These are phyloP conservation scores for Alternaria incomplexa DNA, from an alignment of 2,329 filamentous ascomycete species.

Conservation along the genomic window DNA sequence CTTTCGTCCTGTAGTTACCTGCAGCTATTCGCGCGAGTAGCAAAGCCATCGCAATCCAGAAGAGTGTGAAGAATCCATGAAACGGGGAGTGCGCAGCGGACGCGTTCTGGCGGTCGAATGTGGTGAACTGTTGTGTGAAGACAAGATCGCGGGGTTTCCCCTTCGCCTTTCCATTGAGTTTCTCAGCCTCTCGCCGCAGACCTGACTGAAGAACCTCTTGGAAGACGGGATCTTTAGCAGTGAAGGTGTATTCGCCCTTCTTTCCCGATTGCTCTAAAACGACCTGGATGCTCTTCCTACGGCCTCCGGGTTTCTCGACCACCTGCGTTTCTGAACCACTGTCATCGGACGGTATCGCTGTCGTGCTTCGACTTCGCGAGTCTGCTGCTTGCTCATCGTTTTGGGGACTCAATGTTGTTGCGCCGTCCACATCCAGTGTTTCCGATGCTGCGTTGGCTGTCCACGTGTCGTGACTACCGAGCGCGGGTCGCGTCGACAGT, in stretches of 20 bases:
- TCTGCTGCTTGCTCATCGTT: conserved; percentile 46
- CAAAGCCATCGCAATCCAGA: conserved; percentile 74
- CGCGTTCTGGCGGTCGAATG: conserved; percentile 76
- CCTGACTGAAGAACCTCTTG: conserved; percentile 54
- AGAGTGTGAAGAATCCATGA: conserved; percentile 79
- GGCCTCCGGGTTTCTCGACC: conserved; percentile 17
- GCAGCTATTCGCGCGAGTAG: conserved; percentile 71
- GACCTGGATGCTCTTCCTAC: conserved; percentile 54
- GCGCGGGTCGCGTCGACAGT: conserved; percentile 26
- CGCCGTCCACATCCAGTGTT: conserved; percentile 50
- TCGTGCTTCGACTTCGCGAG: conserved; percentile 35
- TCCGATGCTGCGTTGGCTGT: conserved; percentile 32
- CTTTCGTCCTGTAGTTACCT: conserved; percentile 71
- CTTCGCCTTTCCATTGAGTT: conserved; percentile 43
- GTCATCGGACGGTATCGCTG: conserved; percentile 33
- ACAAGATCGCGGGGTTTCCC: conserved; percentile 62
- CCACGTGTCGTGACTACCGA: conserved; percentile 33
- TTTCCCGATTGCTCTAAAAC: conserved; percentile 54
- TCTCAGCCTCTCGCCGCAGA: conserved; percentile 51
- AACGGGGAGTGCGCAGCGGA: conserved; percentile 71
- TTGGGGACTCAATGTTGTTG: conserved; percentile 47
- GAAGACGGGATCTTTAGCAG: conserved; percentile 57
- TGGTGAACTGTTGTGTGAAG: conserved; percentile 75
- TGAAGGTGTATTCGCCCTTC: conserved; percentile 57
- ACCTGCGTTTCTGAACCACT: conserved; percentile 20